phyloP scores from a whole-genome alignment of 108 stramenopile species.

The Ochromonas danica region DNA sequence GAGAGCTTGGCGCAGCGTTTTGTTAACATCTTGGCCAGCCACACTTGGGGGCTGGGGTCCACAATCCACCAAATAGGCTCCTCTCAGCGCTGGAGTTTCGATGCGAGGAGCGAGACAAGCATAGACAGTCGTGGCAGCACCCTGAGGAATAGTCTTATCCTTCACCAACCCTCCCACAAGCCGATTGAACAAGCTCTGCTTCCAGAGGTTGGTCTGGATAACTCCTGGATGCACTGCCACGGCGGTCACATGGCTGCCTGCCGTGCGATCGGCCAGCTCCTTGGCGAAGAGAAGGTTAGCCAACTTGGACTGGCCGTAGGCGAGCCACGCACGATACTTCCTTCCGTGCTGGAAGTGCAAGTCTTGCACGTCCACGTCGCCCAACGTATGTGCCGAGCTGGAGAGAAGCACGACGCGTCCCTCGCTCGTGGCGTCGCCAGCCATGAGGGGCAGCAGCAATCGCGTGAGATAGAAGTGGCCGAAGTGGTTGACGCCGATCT shows the following conservation, averaged over 20 bases:
- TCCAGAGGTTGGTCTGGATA: slow-evolving; percentile 48
- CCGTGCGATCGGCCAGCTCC: background rate
- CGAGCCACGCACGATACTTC: slow-evolving; percentile 41
- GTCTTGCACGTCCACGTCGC: no score
- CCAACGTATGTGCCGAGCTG: background rate
- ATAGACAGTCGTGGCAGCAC: slow-evolving; percentile 30
- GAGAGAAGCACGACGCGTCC: slow-evolving; percentile 9
- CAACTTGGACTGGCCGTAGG: slow-evolving; percentile 54
- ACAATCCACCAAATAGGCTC: slow-evolving; percentile 25
- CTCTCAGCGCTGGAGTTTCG: background rate
- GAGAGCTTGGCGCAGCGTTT: background rate
- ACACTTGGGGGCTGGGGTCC: background rate
- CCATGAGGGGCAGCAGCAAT: slow-evolving; percentile 64
- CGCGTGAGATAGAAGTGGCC: slow-evolving; percentile 91
- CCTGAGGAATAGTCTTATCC: slow-evolving; percentile 28
- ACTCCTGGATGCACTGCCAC: slow-evolving; percentile 48
- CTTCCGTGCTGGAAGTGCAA: slow-evolving; percentile 34
- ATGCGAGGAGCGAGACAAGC: slow-evolving; percentile 21
- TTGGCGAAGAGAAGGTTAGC: slow-evolving; percentile 52
- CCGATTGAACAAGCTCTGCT: background rate
- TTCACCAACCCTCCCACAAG: background rate
- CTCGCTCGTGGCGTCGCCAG: no score
- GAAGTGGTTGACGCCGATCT: slow-evolving; percentile 87
- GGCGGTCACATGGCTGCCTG: background rate
- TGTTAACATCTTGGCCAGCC: background rate